Evolutionary conservation across 1,284 basidiomycete genomes (phyloP).

Genomic region (Moesziomyces antarcticus): DNA sequence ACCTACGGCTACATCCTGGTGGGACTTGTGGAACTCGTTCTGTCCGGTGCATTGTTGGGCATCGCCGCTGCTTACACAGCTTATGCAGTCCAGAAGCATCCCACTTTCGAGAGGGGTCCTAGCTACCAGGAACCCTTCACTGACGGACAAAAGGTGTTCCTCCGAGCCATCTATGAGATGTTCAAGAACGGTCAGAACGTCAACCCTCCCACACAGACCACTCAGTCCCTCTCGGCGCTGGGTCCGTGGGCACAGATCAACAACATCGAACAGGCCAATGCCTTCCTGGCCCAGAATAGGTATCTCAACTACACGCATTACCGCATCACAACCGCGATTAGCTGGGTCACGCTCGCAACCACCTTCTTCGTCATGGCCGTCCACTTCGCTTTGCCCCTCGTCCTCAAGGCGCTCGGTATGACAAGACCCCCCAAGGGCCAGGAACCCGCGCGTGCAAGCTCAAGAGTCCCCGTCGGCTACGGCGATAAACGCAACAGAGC

Average conservation of each 20-base stretch:
- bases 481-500: conserved; percentile 21
- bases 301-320: conserved; percentile 54
- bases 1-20: conserved; percentile 51
- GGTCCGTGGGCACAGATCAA: conserved; percentile 40
- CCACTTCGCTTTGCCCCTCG: conserved; percentile 56
- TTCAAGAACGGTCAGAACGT: conserved; percentile 20
- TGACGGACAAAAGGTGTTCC: conserved; percentile 30
- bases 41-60: conserved; percentile 48
- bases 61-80: conserved; percentile 52
- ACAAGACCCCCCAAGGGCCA: conserved; percentile 45
- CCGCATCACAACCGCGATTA: conserved; percentile 45
- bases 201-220: conserved; percentile 30
- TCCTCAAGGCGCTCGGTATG: conserved; percentile 50
- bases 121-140: conserved; percentile 48
- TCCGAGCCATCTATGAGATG: conserved; percentile 37
- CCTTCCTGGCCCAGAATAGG: conserved; percentile 32
- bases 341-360: conserved; percentile 52
- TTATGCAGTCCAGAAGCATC: conserved; percentile 36
- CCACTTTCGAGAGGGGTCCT: conserved; percentile 27
- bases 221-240: conserved; percentile 15
- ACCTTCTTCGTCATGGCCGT: conserved; percentile 59
- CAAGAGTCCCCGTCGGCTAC: conserved; percentile 20
- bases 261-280: conserved; percentile 43
- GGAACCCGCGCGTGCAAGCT: conserved; percentile 1
- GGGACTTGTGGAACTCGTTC: conserved; percentile 42